Evolutionary conservation across 1,139 yeast species (phyloP).

Genomic region (Pichia sp.): DNA sequence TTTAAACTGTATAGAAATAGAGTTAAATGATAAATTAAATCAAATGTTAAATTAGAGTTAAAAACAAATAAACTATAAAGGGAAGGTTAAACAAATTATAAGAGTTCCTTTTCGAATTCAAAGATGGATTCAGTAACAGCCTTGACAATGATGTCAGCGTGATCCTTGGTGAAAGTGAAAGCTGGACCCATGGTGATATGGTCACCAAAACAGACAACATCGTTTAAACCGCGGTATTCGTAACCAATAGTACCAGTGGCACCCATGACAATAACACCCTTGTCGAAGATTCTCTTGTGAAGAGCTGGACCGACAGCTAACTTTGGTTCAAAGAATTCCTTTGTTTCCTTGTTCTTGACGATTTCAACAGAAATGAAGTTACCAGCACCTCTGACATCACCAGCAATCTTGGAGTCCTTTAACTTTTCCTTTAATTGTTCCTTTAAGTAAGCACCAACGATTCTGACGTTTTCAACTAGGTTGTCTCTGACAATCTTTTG

Average conservation of each 20-base stretch:
- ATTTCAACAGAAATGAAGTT: conserved; percentile 60
- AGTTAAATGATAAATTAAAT: too few relatives aligned
- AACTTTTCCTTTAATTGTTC: conserved; percentile 36
- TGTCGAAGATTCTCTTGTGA: conserved; percentile 37
- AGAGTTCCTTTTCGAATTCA: conserved; percentile 27
- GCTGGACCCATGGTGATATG: conserved; percentile 51
- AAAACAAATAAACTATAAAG: not conserved
- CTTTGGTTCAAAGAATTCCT: conserved; percentile 42
- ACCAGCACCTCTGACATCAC: conserved; percentile 62
- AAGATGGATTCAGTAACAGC: conserved; percentile 27
- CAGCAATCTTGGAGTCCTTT: conserved; percentile 41
- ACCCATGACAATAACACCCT: conserved; percentile 47
- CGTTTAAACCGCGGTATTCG: conserved; percentile 31
- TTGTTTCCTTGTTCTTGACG: conserved; percentile 49
- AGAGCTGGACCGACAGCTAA: conserved; percentile 37
- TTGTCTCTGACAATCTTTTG: conserved; percentile 44
- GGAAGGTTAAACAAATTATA: conserved; percentile 1
- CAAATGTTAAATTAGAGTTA: too few relatives aligned
- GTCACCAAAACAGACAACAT: conserved; percentile 38
- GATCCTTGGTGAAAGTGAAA: conserved; percentile 44
- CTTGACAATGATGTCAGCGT: conserved; percentile 44
- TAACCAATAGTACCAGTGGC: conserved; percentile 38
- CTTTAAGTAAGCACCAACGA: conserved; percentile 51
- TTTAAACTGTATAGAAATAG: too few relatives aligned
- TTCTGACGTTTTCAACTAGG: conserved; percentile 48